A percentile compares a stretch with the other conserved stretches of the same genome.
Evolutionary conservation across 441 rosid species (phyloP).

Genomic region (Isatis lusitanica): DNA sequence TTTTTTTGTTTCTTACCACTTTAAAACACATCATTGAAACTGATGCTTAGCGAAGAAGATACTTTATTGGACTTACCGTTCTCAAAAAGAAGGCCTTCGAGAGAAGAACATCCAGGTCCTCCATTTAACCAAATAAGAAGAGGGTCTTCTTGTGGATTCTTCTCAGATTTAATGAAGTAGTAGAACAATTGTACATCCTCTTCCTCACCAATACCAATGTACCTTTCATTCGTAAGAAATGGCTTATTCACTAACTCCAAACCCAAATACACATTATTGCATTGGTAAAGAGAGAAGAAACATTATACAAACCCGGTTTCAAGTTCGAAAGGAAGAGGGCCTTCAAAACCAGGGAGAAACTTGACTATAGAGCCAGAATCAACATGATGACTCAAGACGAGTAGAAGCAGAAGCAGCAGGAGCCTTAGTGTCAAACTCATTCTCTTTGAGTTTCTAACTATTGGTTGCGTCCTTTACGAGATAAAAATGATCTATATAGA

Average conservation of each 20-base stretch:
- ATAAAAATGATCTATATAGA: not conserved
- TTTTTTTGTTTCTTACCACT: not conserved
- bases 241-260: not conserved
- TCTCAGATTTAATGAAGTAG: slow-evolving; percentile 38
- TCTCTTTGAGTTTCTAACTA: not conserved
- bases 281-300: not conserved
- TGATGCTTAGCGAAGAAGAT: not conserved
- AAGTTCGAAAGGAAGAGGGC: slow-evolving; percentile 54
- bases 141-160: slow-evolving; percentile 46
- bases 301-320: slow-evolving; percentile 46
- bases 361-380: slow-evolving; percentile 27
- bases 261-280: not conserved
- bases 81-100: slow-evolving; percentile 40
- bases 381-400: not conserved
- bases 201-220: slow-evolving; percentile 35
- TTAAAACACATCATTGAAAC: not conserved
- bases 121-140: slow-evolving; percentile 80
- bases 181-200: slow-evolving; percentile 36
- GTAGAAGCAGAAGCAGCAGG: not conserved
- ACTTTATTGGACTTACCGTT: slow-evolving; percentile 45
- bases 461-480: not conserved
- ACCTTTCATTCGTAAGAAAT: slow-evolving; percentile 10
- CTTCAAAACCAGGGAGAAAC: slow-evolving; percentile 48
- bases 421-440: not conserved
- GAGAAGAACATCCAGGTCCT: slow-evolving; percentile 72